phyloP scores from a whole-genome alignment of 305 asterid genomes.

The Fraxinus floribunda region DNA sequence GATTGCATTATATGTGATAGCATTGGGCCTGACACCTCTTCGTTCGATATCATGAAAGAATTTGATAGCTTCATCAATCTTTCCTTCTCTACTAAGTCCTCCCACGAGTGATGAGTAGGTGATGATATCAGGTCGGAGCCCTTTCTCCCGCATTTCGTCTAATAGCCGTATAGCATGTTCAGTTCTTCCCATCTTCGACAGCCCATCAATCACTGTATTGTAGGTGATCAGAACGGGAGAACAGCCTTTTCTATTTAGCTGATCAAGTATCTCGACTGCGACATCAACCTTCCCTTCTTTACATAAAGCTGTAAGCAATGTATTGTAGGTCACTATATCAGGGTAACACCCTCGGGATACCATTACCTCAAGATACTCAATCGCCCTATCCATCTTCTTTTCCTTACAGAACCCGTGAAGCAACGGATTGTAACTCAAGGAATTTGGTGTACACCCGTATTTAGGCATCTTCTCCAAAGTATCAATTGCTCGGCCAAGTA shows the following conservation, averaged over 20 bases:
- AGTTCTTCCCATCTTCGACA: constrained; percentile 69
- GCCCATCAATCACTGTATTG: constrained; percentile 82
- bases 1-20: constrained; percentile 65
- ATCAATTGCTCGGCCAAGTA: constrained; percentile 68
- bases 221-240: constrained; percentile 82
- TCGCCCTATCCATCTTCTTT: constrained; percentile 80
- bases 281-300: constrained; percentile 78
- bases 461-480: constrained; percentile 73
- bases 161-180: constrained; percentile 57
- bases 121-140: constrained; percentile 66
- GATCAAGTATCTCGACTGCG: constrained; percentile 76
- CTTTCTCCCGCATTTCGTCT: constrained; percentile 71
- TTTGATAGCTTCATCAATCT: constrained; percentile 63
- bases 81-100: constrained; percentile 82
- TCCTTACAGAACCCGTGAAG: constrained; percentile 84
- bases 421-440: constrained; percentile 79
- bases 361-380: constrained; percentile 83
- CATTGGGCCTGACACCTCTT: constrained; percentile 60
- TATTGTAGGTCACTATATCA: constrained; percentile 85
- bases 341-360: constrained; percentile 79
- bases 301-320: constrained; percentile 81
- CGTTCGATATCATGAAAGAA: constrained; percentile 65
- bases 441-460: constrained; percentile 73
- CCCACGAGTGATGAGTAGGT: constrained; percentile 72
- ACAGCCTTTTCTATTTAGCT: constrained; percentile 55